Conservation (phyloP, 139 green algal species). For the Astrephomene gubernaculifera region DNA sequence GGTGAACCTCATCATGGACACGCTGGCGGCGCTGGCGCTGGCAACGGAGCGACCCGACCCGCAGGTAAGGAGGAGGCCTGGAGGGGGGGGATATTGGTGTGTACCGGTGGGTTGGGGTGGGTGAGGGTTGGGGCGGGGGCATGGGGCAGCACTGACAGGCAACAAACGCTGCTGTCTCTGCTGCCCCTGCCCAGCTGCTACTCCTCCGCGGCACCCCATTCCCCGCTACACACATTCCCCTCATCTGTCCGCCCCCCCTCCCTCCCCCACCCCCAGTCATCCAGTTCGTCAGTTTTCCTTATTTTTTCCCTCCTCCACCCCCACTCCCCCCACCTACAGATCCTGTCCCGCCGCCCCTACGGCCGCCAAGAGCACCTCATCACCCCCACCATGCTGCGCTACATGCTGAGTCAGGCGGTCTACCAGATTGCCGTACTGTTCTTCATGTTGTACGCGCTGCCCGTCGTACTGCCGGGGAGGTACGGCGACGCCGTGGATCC, state of each 20-base stretch:
- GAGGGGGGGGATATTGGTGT: no score
- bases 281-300: no score
- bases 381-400: conserved; percentile 12
- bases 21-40: conserved; percentile 67
- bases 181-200: no score
- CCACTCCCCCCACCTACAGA: neutral
- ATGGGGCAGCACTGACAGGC: no score
- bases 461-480: neutral
- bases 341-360: conserved; percentile 7
- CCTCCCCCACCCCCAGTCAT: no score
- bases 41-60: conserved; percentile 87
- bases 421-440: conserved; percentile 30
- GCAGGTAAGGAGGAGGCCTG: neutral
- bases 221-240: no score
- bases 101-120: neutral
- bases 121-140: neutral
- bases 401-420: conserved; percentile 23
- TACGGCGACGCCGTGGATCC: conserved; percentile 22
- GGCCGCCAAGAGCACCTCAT: conserved; percentile 22
- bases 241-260: no score
- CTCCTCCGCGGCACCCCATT: no score
- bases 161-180: no score
- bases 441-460: conserved; percentile 33
- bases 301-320: neutral
- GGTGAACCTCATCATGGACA: conserved; percentile 93